Conservation (phyloP, 2,329 filamentous ascomycete species). For the Pseudomassariella vexata region DNA sequence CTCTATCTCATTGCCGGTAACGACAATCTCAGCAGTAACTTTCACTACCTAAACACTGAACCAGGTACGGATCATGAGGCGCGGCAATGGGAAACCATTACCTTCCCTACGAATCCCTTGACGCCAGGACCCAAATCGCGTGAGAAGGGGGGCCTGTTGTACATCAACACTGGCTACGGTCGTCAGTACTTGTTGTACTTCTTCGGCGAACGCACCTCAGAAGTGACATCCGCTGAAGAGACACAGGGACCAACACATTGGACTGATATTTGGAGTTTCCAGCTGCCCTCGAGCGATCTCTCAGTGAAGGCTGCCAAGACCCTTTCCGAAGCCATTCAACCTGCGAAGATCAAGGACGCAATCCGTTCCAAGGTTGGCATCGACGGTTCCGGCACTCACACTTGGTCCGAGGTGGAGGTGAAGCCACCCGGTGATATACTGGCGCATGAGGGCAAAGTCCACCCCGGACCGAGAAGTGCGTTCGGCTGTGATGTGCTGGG, state of each 20-base stretch:
- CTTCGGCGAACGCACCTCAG: constrained; percentile 30
- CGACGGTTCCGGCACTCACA: constrained; percentile 39
- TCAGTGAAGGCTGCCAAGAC: constrained; percentile 13
- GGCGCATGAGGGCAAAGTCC: constrained; percentile 32
- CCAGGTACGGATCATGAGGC: constrained; percentile 22
- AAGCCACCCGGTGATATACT: constrained; percentile 34
- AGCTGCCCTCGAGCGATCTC: constrained; percentile 34
- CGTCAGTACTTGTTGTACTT: constrained; percentile 46
- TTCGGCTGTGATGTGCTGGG: constrained; percentile 35
- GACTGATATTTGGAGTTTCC: constrained; percentile 46
- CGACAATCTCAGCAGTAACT: constrained; percentile 24
- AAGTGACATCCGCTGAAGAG: constrained; percentile 9
- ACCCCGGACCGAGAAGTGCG: constrained; percentile 31
- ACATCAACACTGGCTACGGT: constrained; percentile 44
- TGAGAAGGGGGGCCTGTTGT: constrained; percentile 34
- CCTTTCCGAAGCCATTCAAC: constrained; percentile 30
- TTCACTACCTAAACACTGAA: constrained; percentile 29
- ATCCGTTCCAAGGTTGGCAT: constrained; percentile 35
- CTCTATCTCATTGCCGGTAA: constrained; percentile 40
- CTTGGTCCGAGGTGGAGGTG: constrained; percentile 46
- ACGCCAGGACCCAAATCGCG: constrained; percentile 34
- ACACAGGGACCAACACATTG: constrained; percentile 19
- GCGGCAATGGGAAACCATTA: constrained; percentile 29
- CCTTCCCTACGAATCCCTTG: constrained; percentile 30
- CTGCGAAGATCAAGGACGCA: constrained; percentile 43